phyloP scores from a whole-genome alignment of 2,329 filamentous ascomycete species.

The Alternaria metachromatica region DNA sequence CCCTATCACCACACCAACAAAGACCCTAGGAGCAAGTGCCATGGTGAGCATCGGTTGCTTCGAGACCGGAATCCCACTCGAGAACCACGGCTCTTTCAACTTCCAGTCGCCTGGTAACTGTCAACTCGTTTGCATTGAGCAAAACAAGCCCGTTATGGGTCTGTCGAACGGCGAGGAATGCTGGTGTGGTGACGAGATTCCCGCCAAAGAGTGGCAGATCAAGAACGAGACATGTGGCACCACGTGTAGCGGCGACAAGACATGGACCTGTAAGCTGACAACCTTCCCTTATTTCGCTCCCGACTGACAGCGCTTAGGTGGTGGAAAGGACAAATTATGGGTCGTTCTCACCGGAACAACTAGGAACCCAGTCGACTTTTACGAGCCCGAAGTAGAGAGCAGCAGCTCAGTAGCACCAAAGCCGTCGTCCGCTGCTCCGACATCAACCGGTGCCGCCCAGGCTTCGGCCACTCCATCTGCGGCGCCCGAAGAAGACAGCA shows the following conservation, averaged over 20 bases:
- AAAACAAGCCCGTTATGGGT: conserved; percentile 65
- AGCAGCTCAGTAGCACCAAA: conserved; percentile 25
- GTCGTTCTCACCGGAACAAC: conserved; percentile 61
- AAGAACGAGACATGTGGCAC: conserved; percentile 68
- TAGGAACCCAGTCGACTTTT: conserved; percentile 47
- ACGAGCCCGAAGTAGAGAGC: conserved; percentile 27
- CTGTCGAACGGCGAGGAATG: conserved; percentile 69
- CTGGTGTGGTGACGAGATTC: conserved; percentile 75
- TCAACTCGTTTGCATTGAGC: conserved; percentile 57
- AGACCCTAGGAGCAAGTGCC: conserved; percentile 32
- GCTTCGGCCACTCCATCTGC: conserved; percentile 34
- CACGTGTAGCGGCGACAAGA: conserved; percentile 65
- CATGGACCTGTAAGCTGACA: conserved; percentile 67
- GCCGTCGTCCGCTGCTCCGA: conserved; percentile 17
- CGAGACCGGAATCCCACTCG: conserved; percentile 54
- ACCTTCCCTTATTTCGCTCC: background rate
- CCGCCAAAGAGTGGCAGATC: conserved; percentile 61
- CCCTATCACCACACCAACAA: conserved; percentile 41
- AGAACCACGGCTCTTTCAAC: conserved; percentile 55
- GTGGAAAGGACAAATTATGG: conserved; percentile 61
- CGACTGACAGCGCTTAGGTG: conserved; percentile 56
- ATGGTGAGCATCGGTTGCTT: conserved; percentile 59
- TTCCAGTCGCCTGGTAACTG: conserved; percentile 65
- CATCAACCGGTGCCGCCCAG: conserved; percentile 26
- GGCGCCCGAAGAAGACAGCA: conserved; percentile 44